Base-by-base conservation (phyloP, 2,329 filamentous ascomycete species). In the Endothia cerciana region DNA sequence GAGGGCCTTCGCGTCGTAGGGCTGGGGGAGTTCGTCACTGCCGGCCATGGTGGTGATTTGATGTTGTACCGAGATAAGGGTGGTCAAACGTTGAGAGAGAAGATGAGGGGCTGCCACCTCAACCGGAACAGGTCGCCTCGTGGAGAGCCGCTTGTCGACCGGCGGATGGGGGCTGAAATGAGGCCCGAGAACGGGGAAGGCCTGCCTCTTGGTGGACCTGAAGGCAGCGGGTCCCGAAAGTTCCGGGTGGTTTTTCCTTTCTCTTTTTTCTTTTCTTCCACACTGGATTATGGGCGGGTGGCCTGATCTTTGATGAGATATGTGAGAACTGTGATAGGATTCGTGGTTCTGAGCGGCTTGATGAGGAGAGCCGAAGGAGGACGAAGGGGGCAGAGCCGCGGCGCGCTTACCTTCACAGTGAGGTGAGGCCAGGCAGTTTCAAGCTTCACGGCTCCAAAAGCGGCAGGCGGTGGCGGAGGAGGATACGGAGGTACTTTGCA, bases 1-100 rank as follows among this genome's bases (percentile, higher is more conserved):
- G 28, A 88, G 81, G 51, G 80, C 81, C 70, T 83, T 84, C 28
- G 86, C 86, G 70, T 88, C 85, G 77, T 87, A 88, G 5, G 86
- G 85, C 68, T 87, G 85, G 10, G 86, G 86, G 5, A 86, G 80
- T n/a, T 80, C 78, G 65, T 81, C 79, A 57, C 72, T 67, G 68
- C 73, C 74, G 59, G 75, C 72, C 79, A 81, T 81, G 64, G 49
- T 72, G 69, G 57, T 49, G 47, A 25, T 45, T 4, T 45, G 40
- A 2, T 17, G 33, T 43, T 36, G n/a, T n/a, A n/a, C n/a, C n/a
- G n/a, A n/a, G n/a, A n/a, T n/a, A n/a, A n/a, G n/a, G n/a, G n/a
- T n/a, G n/a, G n/a, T n/a, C n/a, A n/a, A n/a, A n/a, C n/a, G n/a
- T n/a, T 10, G 33, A 28, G 3, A 40, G 36, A 25, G n/a, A 30